These are phyloP conservation scores for Phytophthora macrochlamydospora DNA, from an alignment of 352 stramenopile species.

Conservation along the genomic window DNA sequence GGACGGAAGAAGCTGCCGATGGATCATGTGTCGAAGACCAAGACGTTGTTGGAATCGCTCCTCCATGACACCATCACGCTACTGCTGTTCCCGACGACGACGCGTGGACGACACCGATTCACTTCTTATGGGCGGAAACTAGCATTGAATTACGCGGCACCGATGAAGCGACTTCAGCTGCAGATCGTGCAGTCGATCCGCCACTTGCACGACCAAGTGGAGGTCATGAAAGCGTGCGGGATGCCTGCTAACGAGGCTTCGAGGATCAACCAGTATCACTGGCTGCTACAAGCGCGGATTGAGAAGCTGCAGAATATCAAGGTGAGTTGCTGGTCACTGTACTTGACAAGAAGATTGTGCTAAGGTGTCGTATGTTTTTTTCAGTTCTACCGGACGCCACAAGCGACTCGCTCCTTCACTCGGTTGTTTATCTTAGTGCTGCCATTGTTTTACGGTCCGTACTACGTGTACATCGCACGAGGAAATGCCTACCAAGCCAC, in stretches of 20 bases:
- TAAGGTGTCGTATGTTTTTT: not conserved
- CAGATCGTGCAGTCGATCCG: constrained; percentile 62
- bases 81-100: constrained; percentile 71
- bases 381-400: constrained; percentile 85
- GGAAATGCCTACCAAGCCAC: constrained; percentile 55
- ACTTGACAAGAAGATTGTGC: not conserved
- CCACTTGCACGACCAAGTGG: constrained; percentile 71
- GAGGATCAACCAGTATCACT: constrained; percentile 90
- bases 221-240: constrained; percentile 73
- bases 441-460: constrained; percentile 85
- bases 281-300: constrained; percentile 81
- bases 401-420: constrained; percentile 86
- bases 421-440: constrained; percentile 86
- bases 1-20: constrained; percentile 57
- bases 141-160: constrained; percentile 42
- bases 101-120: constrained; percentile 73
- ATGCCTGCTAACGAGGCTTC: constrained; percentile 85
- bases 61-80: constrained; percentile 53
- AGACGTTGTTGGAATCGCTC: constrained; percentile 52
- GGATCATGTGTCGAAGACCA: constrained; percentile 61
- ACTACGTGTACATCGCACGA: constrained; percentile 83
- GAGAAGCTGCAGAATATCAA: constrained; percentile 89
- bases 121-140: constrained; percentile 55
- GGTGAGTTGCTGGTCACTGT: constrained; percentile 17
- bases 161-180: constrained; percentile 59